Evolutionary conservation across 2,329 filamentous ascomycete genomes (phyloP), one percentile per base, ranked within the genome.

Genomic region (Xylariales sp.): DNA sequence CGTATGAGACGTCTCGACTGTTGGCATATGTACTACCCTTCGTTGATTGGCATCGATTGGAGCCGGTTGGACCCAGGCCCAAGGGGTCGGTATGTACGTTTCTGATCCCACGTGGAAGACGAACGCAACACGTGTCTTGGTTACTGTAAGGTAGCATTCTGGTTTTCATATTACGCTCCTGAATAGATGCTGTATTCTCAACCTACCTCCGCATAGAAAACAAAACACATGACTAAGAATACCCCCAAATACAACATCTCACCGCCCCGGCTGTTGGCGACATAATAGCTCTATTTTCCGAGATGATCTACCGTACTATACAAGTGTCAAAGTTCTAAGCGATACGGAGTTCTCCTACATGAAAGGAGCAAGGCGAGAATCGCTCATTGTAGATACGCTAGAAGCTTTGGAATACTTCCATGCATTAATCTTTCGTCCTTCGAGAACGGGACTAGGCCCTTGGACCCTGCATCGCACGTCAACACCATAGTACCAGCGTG

Each of bases 51-150:
- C 34, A 18, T 65, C 12, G 28, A 23, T 60, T 48, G 18, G 23
- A 28, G 28, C 23, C 12, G 39, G 39, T 12, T 34, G 34, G 46
- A 7, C 53, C 49, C 48, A 46, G 48, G 49, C 58, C 66, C 62
- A 54, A 59, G 43, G 43, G 2, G 10, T 49, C 53, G 62, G 66
- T 54, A 65, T 30, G 30, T 46, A 45, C 30, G 34, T 56, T 49
- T 32, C 36, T 61, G 10, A 45, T 49, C 57, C 66, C 66, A 68
- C 66, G 65, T 65, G 65, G 57, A 18, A 39, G 14, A 53, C 23
- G 57, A 53, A 41, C 54, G 2, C 54, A 46, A 36, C 50, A 61
- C 50, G 36, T 56, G 46, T 39, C 32, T 56, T 48, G 12, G 48
- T 45, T 7, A 32, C 41, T 23, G 3, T 34, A 57, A 32, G 41